These are phyloP conservation scores for Coemansia sp. DNA, from an alignment of 192 early-diverging fungal species.

Conservation along the genomic window DNA sequence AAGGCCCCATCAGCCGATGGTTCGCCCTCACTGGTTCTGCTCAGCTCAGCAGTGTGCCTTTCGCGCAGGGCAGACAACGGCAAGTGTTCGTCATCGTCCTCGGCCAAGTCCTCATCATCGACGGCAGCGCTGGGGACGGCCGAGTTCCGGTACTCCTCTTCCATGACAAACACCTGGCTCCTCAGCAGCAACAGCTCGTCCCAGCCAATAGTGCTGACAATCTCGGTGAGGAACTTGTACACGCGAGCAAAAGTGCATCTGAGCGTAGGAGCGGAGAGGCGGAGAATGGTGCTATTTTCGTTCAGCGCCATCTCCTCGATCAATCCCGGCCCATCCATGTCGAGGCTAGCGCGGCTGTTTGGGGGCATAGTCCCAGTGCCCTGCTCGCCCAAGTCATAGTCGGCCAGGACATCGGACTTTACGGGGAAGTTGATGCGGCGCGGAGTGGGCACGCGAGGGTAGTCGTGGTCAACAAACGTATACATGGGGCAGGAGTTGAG, in stretches of 20 bases:
- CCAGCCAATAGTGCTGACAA: constrained; percentile 90
- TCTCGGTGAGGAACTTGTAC: constrained; percentile 76
- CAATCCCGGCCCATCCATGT: constrained; percentile 36
- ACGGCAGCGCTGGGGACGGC: constrained; percentile 21
- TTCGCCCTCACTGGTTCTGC: not conserved
- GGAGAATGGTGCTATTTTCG: constrained; percentile 61
- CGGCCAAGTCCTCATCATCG: constrained; percentile 39
- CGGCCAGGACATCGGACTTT: constrained; percentile 69
- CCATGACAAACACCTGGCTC: constrained; percentile 97
- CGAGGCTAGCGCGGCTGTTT: constrained; percentile 27
- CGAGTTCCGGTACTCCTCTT: constrained; percentile 88
- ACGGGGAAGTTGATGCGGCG: constrained; percentile 87
- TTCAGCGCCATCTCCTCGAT: constrained; percentile 47
- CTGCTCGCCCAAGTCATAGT: constrained; percentile 44
- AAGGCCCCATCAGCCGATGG: not conserved
- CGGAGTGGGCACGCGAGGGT: constrained; percentile 88
- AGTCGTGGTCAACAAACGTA: constrained; percentile 81
- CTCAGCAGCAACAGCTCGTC: constrained; percentile 87
- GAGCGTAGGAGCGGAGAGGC: constrained; percentile 85
- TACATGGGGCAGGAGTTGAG: constrained; percentile 99
- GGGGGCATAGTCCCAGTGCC: constrained; percentile 28
- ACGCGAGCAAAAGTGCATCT: constrained; percentile 93
- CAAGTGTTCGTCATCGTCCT: constrained; percentile 32
- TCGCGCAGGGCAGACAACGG: constrained; percentile 33
- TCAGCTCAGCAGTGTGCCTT: constrained; percentile 1